Percentiles rank a stretch among this genome's conserved stretches.
Evolutionary conservation across 2,329 filamentous ascomycete species (phyloP).

Genomic region (Fusarium sp.): DNA sequence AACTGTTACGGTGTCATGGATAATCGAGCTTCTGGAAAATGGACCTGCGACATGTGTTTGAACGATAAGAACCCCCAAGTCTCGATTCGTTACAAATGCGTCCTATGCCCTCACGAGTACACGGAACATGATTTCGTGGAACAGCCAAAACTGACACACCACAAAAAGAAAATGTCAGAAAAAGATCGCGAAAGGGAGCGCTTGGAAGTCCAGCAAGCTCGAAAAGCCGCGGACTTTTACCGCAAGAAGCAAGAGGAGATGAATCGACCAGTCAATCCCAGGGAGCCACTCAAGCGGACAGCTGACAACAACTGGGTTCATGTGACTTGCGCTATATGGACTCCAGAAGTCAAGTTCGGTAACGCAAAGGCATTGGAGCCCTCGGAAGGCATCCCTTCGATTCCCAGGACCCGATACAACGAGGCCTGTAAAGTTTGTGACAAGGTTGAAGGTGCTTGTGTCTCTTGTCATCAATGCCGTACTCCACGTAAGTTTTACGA

Average conservation of each 20-base stretch:
- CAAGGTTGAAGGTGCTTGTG: slow-evolving; percentile 78
- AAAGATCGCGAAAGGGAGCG: slow-evolving; percentile 91
- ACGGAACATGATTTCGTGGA: slow-evolving; percentile 89
- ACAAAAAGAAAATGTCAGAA: slow-evolving; percentile 89
- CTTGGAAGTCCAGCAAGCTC: slow-evolving; percentile 84
- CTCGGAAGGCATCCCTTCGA: slow-evolving; percentile 89
- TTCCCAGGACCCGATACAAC: slow-evolving; percentile 78
- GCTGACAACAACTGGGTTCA: slow-evolving; percentile 99
- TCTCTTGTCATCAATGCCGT: slow-evolving; percentile 82
- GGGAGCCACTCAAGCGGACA: slow-evolving; percentile 92
- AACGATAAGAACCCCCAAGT: slow-evolving; percentile 94
- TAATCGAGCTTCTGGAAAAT: slow-evolving; percentile 79
- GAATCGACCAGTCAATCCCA: slow-evolving; percentile 84
- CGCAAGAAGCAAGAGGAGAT: slow-evolving; percentile 84
- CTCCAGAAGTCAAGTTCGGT: slow-evolving; percentile 91
- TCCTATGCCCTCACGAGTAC: slow-evolving; percentile 85
- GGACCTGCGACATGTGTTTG: slow-evolving; percentile 94
- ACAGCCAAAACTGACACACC: slow-evolving; percentile 62
- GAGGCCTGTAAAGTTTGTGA: slow-evolving; percentile 89
- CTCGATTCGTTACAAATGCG: slow-evolving; percentile 95
- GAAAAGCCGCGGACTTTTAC: slow-evolving; percentile 84
- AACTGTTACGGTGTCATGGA: slow-evolving; percentile 89
- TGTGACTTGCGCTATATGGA: slow-evolving; percentile 92
- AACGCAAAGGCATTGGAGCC: slow-evolving; percentile 84
- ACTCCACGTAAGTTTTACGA: slow-evolving; percentile 56